These are phyloP conservation scores for Colletotrichum tanaceti DNA, from an alignment of 2,329 filamentous ascomycete species.

Conservation along the genomic window DNA sequence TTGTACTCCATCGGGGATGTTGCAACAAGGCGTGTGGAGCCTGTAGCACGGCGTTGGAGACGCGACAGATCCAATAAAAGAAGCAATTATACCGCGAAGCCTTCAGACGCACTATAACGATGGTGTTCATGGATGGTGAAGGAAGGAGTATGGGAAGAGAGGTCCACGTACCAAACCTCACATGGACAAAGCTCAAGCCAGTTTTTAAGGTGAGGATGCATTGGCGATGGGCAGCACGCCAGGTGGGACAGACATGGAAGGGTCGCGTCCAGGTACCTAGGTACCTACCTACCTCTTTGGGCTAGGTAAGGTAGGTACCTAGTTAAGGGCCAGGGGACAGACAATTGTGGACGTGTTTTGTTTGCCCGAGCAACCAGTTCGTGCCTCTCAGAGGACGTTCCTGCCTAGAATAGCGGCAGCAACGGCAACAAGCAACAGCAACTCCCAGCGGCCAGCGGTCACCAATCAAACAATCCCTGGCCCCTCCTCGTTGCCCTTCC, in stretches of 20 bases:
- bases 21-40: background rate
- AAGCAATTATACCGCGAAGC: too few relatives aligned
- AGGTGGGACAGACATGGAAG: constrained; percentile 26
- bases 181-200: constrained; percentile 9
- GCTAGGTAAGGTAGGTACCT: too few relatives aligned
- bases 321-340: constrained; percentile 1
- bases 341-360: constrained; percentile 31
- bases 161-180: constrained; percentile 15
- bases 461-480: background rate
- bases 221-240: constrained; percentile 1
- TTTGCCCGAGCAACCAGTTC: constrained; percentile 38
- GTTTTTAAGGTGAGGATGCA: constrained; percentile 20
- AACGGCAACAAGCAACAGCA: background rate
- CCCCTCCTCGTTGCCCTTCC: constrained; percentile 34
- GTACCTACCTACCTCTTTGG: too few relatives aligned
- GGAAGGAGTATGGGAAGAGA: background rate
- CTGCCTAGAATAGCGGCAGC: background rate
- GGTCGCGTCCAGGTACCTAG: constrained; percentile 20
- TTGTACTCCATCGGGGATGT: too few relatives aligned
- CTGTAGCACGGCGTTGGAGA: background rate
- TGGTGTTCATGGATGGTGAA: too few relatives aligned
- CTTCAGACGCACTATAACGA: too few relatives aligned
- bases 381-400: background rate
- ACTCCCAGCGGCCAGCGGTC: background rate
- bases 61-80: background rate